Evolutionary conservation across 2,329 filamentous ascomycete genomes (phyloP), one percentile per base, ranked within the genome.

Genomic region (Aureobasidium sp.): DNA sequence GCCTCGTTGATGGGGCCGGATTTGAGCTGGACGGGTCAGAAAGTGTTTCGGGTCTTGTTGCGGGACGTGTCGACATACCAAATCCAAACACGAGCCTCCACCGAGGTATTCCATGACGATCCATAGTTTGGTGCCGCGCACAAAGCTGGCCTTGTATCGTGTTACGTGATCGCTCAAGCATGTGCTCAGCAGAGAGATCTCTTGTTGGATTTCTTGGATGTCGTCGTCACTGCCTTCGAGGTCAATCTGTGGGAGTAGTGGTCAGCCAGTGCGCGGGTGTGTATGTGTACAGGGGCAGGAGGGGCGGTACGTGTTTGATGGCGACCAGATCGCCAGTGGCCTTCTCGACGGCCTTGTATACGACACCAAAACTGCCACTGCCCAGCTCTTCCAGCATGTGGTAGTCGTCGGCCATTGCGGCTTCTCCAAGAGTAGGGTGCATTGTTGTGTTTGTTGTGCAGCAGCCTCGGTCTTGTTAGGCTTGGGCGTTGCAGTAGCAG

Each of bases 81-180:
- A 75, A 74, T 99, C 94, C 66, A 97, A 81, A 73, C 94, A 97
- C 19, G 94, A 97, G 44, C 94, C 94, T 66, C 94, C 94, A 6
- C 94, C 94, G 12, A 99, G 79, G 71, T 89, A 99, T 75, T 99
- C 94, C 94, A 99, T 99, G 63, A 97, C 91, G 71, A 99, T 99
- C 94, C 94, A 99, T 79, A 99, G 79, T 77, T 97, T 99, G 73
- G 92, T 89, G 29, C 94, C 94, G 68, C 90, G 86, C n/a, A 97
- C 83, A 74, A 97, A 99, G 72, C 92, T 97, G 24, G 90, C 89
- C 74, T 92, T 95, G 81, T 99, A 99, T 73, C 96, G 90, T 17
- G 94, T 97, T 68, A 99, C 91, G 74, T 89, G 95, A 52, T 89
- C 88, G 73, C 92, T 97, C 67, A 89, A 89, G 78, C 94, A 99